phyloP scores from a whole-genome alignment of 1,284 basidiomycete species.

The Fomitopsis schrenkii region DNA sequence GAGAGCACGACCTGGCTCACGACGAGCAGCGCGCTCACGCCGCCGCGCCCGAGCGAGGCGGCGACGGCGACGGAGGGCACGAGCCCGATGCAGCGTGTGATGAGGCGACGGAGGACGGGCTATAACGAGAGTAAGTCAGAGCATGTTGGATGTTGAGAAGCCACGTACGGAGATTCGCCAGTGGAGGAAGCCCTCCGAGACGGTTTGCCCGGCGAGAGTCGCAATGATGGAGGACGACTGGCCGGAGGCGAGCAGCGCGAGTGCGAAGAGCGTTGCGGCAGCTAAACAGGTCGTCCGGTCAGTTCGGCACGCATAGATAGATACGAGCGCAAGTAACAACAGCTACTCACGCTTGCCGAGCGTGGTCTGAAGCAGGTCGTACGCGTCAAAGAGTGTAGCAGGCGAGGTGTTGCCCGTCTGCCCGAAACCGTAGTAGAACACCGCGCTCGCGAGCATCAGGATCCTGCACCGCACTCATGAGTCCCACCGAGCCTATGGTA shows the following conservation, averaged over 20 bases:
- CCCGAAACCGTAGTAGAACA: conserved; percentile 64
- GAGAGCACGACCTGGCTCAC: conserved; percentile 87
- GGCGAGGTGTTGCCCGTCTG: conserved; percentile 35
- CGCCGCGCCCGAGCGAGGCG: conserved; percentile 66
- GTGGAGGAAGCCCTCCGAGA: conserved; percentile 90
- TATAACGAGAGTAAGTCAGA: conserved; percentile 24
- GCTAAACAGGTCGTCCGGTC: conserved; percentile 30
- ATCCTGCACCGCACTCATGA: conserved; percentile 40
- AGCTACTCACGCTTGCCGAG: conserved; percentile 59
- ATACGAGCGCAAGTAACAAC: conserved; percentile 21
- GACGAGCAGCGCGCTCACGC: conserved; percentile 82
- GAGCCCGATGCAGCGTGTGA: conserved; percentile 84
- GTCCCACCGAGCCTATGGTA: not conserved
- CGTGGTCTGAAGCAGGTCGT: conserved; percentile 61
- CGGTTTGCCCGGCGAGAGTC: conserved; percentile 89
- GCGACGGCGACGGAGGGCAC: conserved; percentile 87
- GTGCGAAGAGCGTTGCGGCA: conserved; percentile 80
- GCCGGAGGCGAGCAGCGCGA: conserved; percentile 82
- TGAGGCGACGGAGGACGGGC: conserved; percentile 77
- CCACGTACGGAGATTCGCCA: conserved; percentile 79
- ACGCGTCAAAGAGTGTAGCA: conserved; percentile 81
- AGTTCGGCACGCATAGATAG: not conserved
- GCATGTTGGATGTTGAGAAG: not conserved
- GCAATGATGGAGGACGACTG: conserved; percentile 93
- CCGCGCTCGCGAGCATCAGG: conserved; percentile 63